Percentiles rank a stretch among this genome's conserved stretches.
Conservation (phyloP, 768 basidiomycete genomes). For the Russula olivacea region DNA sequence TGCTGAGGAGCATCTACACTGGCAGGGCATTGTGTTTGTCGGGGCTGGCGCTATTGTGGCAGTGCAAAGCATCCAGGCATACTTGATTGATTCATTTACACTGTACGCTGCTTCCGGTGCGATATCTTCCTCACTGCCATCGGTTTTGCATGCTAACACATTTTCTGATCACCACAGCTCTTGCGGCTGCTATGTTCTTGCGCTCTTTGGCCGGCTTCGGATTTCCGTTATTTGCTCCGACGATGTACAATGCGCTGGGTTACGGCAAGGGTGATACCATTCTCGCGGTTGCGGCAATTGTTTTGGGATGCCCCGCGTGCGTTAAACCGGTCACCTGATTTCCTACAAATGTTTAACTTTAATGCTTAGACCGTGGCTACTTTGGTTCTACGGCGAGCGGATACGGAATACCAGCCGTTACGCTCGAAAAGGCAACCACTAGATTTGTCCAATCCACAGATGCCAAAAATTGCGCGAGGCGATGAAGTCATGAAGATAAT, state of each 20-base stretch:
- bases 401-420: slow-evolving; percentile 28
- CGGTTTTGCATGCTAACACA: slow-evolving; percentile 3
- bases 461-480: neutral
- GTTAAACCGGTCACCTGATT: slow-evolving; percentile 1
- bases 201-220: slow-evolving; percentile 66
- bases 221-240: slow-evolving; percentile 72
- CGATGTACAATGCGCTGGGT: slow-evolving; percentile 59
- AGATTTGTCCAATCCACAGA: neutral
- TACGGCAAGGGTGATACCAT: slow-evolving; percentile 67
- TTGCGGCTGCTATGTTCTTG: slow-evolving; percentile 61
- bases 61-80: slow-evolving; percentile 60
- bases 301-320: slow-evolving; percentile 49
- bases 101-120: slow-evolving; percentile 62
- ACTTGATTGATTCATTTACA: slow-evolving; percentile 62
- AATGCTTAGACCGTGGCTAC: slow-evolving; percentile 37
- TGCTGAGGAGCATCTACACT: slow-evolving; percentile 15
- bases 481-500: neutral
- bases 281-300: slow-evolving; percentile 52
- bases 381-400: slow-evolving; percentile 46
- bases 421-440: neutral
- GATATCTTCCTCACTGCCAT: slow-evolving; percentile 12
- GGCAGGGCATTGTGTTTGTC: slow-evolving; percentile 52
- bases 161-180: slow-evolving; percentile 35
- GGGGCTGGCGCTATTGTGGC: slow-evolving; percentile 53
- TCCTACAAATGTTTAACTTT: slow-evolving; percentile 29